Percentiles rank a stretch among this genome's conserved stretches.
Conservation (phyloP, 441 rosid genomes). For the Melastoma candidum region DNA sequence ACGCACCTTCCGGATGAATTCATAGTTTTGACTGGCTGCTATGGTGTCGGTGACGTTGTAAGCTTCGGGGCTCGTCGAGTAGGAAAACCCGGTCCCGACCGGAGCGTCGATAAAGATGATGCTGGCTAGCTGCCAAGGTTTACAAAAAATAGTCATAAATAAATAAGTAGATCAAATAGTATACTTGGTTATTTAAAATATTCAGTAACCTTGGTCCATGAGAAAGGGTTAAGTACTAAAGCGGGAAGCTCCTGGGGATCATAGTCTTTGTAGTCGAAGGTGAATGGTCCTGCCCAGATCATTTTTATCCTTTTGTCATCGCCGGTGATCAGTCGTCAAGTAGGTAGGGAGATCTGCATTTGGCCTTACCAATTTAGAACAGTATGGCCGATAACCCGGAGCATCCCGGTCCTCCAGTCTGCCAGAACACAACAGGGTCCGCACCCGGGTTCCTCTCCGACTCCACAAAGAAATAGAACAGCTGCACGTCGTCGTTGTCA, state of each 20-base stretch:
- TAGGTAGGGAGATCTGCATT: not conserved
- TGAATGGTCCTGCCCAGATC: too few species aligned
- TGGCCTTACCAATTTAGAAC: constrained; percentile 12
- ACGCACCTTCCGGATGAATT: constrained; percentile 14
- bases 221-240: not conserved
- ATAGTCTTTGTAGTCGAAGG: too few species aligned
- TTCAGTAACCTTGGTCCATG: not conserved
- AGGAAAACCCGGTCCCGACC: constrained; percentile 16
- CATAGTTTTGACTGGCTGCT: constrained; percentile 1
- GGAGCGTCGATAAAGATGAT: constrained; percentile 19
- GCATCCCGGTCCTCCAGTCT: constrained; percentile 21
- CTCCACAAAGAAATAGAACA: constrained; percentile 18
- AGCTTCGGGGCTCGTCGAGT: constrained; percentile 1
- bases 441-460: constrained; percentile 1
- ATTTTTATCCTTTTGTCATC: too few species aligned
- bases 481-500: constrained; percentile 18
- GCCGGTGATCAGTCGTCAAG: too few species aligned
- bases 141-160: too few species aligned
- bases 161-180: too few species aligned
- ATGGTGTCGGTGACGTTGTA: constrained; percentile 1
- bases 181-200: too few species aligned
- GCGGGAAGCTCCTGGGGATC: too few species aligned
- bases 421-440: constrained; percentile 27
- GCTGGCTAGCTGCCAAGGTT: not conserved
- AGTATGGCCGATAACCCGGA: constrained; percentile 12